Conservation (phyloP, 1,284 basidiomycete species). For the Pholiota adiposa region DNA sequence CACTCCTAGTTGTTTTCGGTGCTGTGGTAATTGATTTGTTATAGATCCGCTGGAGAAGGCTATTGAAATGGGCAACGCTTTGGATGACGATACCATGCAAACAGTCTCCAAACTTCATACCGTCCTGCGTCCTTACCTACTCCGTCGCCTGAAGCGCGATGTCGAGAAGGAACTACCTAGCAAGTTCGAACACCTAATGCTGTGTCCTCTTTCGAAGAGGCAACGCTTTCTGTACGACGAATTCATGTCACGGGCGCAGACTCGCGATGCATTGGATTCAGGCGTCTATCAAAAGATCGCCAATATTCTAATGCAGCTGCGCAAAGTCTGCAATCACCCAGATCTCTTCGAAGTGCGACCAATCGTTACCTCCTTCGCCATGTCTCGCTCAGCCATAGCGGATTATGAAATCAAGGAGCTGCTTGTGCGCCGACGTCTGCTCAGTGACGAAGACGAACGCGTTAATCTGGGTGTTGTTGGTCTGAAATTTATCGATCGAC, state of each 20-base stretch:
- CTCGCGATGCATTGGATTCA: slow-evolving; percentile 83
- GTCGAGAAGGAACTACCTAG: slow-evolving; percentile 96
- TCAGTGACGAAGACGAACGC: slow-evolving; percentile 49
- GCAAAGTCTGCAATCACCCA: slow-evolving; percentile 96
- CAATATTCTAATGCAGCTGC: slow-evolving; percentile 96
- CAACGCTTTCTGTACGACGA: slow-evolving; percentile 98
- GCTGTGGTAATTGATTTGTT: background rate
- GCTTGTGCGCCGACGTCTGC: slow-evolving; percentile 74
- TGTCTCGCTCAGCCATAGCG: slow-evolving; percentile 79
- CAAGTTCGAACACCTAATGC: slow-evolving; percentile 94
- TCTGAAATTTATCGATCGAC: slow-evolving; percentile 62
- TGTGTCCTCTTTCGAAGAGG: slow-evolving; percentile 92
- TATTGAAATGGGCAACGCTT: slow-evolving; percentile 81
- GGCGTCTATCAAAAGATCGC: slow-evolving; percentile 92
- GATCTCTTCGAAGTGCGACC: slow-evolving; percentile 96
- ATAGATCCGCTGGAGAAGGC: slow-evolving; percentile 93
- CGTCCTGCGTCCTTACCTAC: slow-evolving; percentile 91
- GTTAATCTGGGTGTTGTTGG: slow-evolving; percentile 72
- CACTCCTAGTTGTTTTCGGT: background rate
- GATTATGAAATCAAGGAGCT: slow-evolving; percentile 91
- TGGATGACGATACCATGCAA: slow-evolving; percentile 86
- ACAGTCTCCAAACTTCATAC: slow-evolving; percentile 92
- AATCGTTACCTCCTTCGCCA: slow-evolving; percentile 91
- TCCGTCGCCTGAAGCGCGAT: slow-evolving; percentile 93
- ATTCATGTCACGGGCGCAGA: slow-evolving; percentile 94